Evolutionary conservation across 2,329 filamentous ascomycete genomes (phyloP).

Genomic region (Leptographium flavum): DNA sequence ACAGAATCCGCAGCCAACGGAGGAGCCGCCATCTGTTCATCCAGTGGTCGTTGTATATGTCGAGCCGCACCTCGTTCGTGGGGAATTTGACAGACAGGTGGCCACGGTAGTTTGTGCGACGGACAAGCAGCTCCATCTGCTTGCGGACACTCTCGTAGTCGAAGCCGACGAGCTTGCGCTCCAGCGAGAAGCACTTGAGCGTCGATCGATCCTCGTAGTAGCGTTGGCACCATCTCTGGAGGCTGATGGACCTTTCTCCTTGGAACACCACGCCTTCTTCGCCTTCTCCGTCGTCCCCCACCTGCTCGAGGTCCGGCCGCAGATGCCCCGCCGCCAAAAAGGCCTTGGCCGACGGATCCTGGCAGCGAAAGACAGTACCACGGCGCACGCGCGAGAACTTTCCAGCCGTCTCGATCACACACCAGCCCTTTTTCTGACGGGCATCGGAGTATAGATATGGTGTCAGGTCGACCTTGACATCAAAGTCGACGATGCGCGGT

Average conservation of each 20-base stretch:
- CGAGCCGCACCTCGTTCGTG: conserved; percentile 37
- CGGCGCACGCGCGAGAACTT: conserved; percentile 48
- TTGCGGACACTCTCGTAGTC: conserved; percentile 38
- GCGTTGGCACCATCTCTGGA: conserved; percentile 52
- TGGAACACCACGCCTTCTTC: no score
- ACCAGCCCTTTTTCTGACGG: conserved; percentile 24
- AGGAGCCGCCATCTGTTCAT: conserved; percentile 53
- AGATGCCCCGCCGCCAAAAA: conserved; percentile 20
- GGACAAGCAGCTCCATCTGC: conserved; percentile 41
- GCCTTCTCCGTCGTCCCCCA: no score
- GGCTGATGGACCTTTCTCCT: conserved; percentile 6
- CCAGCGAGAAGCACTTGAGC: conserved; percentile 41
- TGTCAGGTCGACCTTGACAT: conserved; percentile 43
- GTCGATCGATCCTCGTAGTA: conserved; percentile 45
- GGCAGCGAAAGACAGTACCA: conserved; percentile 43
- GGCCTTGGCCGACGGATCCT: conserved; percentile 23
- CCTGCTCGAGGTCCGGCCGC: conserved; percentile 15
- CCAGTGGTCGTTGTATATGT: conserved; percentile 48
- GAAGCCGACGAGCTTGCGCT: conserved; percentile 42
- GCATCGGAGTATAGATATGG: conserved; percentile 38
- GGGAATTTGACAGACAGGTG: conserved; percentile 44
- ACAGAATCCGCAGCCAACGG: conserved; percentile 48
- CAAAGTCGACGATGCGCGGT: conserved; percentile 40
- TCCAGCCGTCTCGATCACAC: conserved; percentile 33
- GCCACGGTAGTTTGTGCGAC: conserved; percentile 54